Percentiles rank a stretch among this genome's conserved stretches.
Evolutionary conservation across 495 filamentous ascomycete genomes (phyloP).

Genomic region (Neurospora hispaniola): DNA sequence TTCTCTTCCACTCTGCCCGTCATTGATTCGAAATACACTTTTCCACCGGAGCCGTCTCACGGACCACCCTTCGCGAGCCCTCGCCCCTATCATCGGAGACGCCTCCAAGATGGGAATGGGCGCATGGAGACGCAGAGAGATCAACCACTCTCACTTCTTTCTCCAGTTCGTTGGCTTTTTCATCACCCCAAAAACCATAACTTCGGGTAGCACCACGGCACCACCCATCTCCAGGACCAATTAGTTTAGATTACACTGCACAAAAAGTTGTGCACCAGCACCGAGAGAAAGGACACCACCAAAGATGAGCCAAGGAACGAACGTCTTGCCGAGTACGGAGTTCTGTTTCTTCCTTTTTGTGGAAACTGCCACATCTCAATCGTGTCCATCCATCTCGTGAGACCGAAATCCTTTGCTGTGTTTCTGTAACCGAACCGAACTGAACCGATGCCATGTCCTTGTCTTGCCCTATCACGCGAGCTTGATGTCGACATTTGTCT

Average conservation of each 20-base stretch:
- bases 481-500: neutral
- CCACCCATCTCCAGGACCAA: no score
- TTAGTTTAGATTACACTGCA: no score
- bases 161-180: neutral
- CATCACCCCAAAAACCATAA: neutral
- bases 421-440: neutral
- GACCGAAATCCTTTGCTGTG: neutral
- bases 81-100: neutral
- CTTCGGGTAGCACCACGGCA: neutral
- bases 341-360: no score
- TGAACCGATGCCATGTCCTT: neutral
- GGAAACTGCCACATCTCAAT: no score
- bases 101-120: neutral
- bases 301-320: no score
- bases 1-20: neutral
- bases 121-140: neutral
- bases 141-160: neutral
- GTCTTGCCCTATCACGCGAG: neutral
- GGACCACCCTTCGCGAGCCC: neutral
- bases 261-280: no score
- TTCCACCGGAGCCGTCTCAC: neutral
- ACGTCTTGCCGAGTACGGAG: no score
- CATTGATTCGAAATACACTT: neutral
- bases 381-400: neutral
- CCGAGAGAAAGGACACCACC: no score